Evolutionary conservation across 495 filamentous ascomycete genomes (phyloP).

Genomic region (Aspergillus sparsus): DNA sequence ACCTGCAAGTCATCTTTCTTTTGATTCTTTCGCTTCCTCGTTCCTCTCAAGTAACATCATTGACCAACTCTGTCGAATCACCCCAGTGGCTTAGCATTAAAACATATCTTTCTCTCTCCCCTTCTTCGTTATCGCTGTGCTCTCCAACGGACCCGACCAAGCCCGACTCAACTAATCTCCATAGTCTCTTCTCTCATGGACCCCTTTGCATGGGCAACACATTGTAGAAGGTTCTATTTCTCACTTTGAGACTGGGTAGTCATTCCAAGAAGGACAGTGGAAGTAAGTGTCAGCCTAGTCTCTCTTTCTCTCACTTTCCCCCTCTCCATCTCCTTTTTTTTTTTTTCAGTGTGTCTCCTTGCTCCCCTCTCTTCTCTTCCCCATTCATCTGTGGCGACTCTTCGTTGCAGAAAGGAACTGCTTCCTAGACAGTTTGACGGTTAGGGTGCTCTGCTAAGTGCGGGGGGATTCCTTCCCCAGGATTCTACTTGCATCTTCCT

Average conservation of each 20-base stretch:
- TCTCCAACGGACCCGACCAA: background rate
- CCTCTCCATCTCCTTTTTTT: background rate
- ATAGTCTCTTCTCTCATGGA: background rate
- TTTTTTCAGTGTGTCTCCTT: background rate
- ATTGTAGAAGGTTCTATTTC: constrained; percentile 7
- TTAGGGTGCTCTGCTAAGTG: background rate
- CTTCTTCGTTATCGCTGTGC: background rate
- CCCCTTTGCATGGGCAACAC: constrained; percentile 1
- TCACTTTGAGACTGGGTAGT: background rate
- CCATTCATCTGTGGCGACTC: background rate
- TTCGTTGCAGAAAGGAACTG: background rate
- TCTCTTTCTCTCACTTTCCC: background rate
- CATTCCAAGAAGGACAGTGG: background rate
- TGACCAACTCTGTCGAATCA: background rate
- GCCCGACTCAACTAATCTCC: background rate
- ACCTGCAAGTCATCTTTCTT: constrained; percentile 34
- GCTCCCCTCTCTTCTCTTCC: background rate
- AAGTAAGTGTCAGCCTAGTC: constrained; percentile 5
- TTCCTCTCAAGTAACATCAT: constrained; percentile 1
- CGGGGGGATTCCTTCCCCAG: background rate
- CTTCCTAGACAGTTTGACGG: background rate
- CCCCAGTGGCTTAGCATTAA: background rate
- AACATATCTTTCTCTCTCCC: too few species aligned
- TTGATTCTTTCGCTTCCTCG: constrained; percentile 25
- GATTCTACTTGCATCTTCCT: background rate